Evolutionary conservation across 108 stramenopile genomes (phyloP).

Genomic region (Cylindrotheca closterium): DNA sequence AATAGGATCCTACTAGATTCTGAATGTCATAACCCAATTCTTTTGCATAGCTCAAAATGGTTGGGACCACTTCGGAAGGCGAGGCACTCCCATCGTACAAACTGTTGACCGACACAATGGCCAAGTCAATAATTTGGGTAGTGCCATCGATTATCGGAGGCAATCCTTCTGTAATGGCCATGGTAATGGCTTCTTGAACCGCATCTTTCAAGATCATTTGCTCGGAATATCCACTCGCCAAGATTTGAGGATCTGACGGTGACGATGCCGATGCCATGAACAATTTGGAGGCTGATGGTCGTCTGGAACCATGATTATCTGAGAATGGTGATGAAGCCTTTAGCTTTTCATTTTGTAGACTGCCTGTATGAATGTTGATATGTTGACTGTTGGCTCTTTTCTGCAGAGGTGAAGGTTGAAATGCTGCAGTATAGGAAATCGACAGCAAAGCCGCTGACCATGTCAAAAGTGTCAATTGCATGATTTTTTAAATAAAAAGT

Average conservation of each 20-base stretch:
- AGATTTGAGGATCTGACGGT: slow-evolving; percentile 47
- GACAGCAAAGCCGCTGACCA: too few relatives aligned
- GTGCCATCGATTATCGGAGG: slow-evolving; percentile 28
- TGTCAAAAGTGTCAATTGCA: too few relatives aligned
- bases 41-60: slow-evolving; percentile 37
- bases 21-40: slow-evolving; percentile 36
- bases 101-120: slow-evolving; percentile 55
- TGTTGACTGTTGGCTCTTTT: too few relatives aligned
- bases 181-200: slow-evolving; percentile 50
- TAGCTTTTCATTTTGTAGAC: too few relatives aligned
- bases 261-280: background rate
- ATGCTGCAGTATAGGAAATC: too few relatives aligned
- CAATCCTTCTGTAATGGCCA: slow-evolving; percentile 46
- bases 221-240: slow-evolving; percentile 70
- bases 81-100: slow-evolving; percentile 63
- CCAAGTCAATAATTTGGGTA: slow-evolving; percentile 47
- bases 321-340: too few relatives aligned
- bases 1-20: slow-evolving; percentile 67
- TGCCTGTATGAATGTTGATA: too few relatives aligned
- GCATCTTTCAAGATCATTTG: slow-evolving; percentile 50
- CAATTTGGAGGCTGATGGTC: too few relatives aligned
- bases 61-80: slow-evolving; percentile 42
- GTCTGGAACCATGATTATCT: too few relatives aligned
- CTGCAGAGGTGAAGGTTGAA: too few relatives aligned
- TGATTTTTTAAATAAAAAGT: too few relatives aligned